phyloP scores from a whole-genome alignment of 768 basidiomycete genomes.

The Mycena crocata region DNA sequence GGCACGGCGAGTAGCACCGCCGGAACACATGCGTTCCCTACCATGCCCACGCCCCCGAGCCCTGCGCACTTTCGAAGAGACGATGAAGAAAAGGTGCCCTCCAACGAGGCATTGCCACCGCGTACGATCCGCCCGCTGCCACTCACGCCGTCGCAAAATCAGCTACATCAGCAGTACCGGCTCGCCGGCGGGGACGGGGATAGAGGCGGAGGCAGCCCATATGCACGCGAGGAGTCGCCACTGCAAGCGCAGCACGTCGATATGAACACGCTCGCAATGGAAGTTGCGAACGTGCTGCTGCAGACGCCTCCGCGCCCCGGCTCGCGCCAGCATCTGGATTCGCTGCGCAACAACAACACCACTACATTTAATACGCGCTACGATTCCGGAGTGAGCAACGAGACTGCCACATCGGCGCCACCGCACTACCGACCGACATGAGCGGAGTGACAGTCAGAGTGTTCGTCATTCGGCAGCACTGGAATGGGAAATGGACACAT shows the following conservation, averaged over 20 bases:
- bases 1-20: background rate
- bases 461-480: too few species aligned
- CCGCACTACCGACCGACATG: conserved; percentile 14
- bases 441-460: too few species aligned
- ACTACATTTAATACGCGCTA: conserved; percentile 1
- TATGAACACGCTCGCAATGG: conserved; percentile 43
- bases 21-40: conserved; percentile 4
- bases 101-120: background rate
- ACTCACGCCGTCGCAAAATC: conserved; percentile 16
- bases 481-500: too few species aligned
- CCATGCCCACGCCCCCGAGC: background rate
- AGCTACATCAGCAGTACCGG: background rate
- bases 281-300: conserved; percentile 43
- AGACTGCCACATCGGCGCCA: background rate
- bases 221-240: background rate
- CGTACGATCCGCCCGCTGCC: conserved; percentile 19
- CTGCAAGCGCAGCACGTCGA: conserved; percentile 20
- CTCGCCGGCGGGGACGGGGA: background rate
- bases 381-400: conserved; percentile 6
- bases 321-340: conserved; percentile 16
- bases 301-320: conserved; percentile 32
- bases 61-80: background rate
- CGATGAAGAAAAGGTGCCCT: background rate
- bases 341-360: background rate
- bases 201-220: too few species aligned